These are phyloP conservation scores for Phaeoacremonium minimum DNA, from an alignment of 2,329 filamentous ascomycete genomes.

Conservation along the genomic window DNA sequence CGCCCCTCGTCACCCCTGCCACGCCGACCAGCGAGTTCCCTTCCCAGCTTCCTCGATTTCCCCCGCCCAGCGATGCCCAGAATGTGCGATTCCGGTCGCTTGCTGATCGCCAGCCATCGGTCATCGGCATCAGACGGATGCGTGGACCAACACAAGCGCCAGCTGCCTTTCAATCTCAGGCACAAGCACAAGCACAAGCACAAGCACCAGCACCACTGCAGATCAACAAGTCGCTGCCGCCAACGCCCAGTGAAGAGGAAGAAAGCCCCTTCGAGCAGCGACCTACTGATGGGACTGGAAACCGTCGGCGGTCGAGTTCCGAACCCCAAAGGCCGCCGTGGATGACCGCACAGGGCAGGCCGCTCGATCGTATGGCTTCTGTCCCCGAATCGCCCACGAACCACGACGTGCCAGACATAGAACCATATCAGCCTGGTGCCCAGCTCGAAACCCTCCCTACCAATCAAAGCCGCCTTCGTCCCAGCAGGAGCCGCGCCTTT, in stretches of 20 bases:
- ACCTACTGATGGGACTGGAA: background rate
- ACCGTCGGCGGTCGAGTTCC: constrained; percentile 16
- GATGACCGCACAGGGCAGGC: constrained; percentile 5
- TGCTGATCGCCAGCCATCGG: constrained; percentile 8
- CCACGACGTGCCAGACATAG: background rate
- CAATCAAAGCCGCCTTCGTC: background rate
- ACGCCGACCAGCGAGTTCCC: background rate
- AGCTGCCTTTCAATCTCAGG: background rate
- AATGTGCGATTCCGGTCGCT: background rate
- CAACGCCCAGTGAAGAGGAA: no score
- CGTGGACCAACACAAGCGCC: background rate
- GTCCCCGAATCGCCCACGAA: constrained; percentile 5
- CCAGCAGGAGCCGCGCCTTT: background rate
- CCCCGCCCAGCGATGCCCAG: background rate
- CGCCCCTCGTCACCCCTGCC: no score
- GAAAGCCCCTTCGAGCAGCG: no score
- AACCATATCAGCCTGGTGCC: background rate
- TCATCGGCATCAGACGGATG: constrained; percentile 9
- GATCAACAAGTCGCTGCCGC: no score
- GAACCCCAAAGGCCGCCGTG: constrained; percentile 15
- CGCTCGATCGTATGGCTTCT: constrained; percentile 4
- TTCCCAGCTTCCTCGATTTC: background rate
- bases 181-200: constrained; percentile 2
- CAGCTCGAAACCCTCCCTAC: background rate
- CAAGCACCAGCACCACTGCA: background rate